Evolutionary conservation across 2,329 filamentous ascomycete species (phyloP).

Genomic region (Penicillium sclerotigenum): DNA sequence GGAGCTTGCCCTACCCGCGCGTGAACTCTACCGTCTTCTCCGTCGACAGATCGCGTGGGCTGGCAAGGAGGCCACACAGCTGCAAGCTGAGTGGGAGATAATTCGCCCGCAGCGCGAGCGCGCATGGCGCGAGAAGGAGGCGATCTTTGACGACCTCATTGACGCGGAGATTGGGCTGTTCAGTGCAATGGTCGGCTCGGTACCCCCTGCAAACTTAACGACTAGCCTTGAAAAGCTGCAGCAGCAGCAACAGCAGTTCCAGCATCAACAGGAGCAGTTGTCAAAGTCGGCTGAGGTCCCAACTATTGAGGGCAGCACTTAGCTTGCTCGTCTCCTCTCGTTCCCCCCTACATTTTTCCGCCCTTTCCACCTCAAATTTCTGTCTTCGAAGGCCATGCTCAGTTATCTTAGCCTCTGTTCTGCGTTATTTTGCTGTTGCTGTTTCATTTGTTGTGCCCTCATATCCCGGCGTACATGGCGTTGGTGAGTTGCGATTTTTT

Average conservation of each 20-base stretch:
- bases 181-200: conserved; percentile 24
- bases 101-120: conserved; percentile 38
- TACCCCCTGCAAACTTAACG: conserved; percentile 8
- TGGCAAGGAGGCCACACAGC: conserved; percentile 40
- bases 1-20: conserved; percentile 43
- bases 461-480: conserved; percentile 6
- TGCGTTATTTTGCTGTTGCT: neutral
- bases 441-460: neutral
- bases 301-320: conserved; percentile 9
- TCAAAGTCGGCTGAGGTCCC: conserved; percentile 11
- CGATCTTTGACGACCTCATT: conserved; percentile 44
- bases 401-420: neutral
- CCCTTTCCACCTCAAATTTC: neutral
- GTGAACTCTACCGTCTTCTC: conserved; percentile 45
- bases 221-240: conserved; percentile 26
- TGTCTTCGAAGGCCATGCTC: neutral
- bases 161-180: conserved; percentile 42
- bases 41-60: conserved; percentile 50
- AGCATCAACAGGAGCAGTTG: conserved; percentile 21
- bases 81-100: conserved; percentile 42
- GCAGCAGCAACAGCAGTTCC: conserved; percentile 22
- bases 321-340: neutral
- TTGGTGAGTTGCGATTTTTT: conserved; percentile 3
- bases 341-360: neutral
- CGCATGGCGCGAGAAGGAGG: conserved; percentile 44